phyloP scores from a whole-genome alignment of 2,329 filamentous ascomycete species.

The Cephalotrichum gorgonifer region DNA sequence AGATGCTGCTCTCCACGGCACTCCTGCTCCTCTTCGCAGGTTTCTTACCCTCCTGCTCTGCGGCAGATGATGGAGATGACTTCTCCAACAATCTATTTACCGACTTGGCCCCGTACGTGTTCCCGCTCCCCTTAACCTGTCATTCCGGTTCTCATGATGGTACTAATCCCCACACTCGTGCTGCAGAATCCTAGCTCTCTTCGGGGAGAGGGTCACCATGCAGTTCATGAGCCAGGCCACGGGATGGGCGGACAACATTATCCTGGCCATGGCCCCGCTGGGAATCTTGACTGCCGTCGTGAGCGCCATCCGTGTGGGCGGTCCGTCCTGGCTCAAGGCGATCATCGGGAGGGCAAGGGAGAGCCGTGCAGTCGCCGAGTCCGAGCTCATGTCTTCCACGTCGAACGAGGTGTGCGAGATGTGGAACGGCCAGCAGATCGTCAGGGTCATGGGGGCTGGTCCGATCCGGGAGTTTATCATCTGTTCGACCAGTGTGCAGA shows the following conservation, averaged over 20 bases:
- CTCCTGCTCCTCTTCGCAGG: not conserved
- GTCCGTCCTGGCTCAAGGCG: constrained; percentile 18
- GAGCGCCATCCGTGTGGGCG: constrained; percentile 20
- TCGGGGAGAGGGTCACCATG: constrained; percentile 34
- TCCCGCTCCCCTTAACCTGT: not conserved
- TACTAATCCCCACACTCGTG: no score
- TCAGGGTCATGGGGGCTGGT: constrained; percentile 20
- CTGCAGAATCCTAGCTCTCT: constrained; percentile 15
- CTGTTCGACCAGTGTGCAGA: not conserved
- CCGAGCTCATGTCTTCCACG: constrained; percentile 29
- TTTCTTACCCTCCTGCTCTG: not conserved
- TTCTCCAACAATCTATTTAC: constrained; percentile 11
- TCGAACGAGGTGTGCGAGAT: constrained; percentile 26
- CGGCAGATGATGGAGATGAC: constrained; percentile 5
- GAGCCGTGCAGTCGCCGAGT: constrained; percentile 19
- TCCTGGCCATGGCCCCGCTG: constrained; percentile 23
- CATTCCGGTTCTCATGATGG: no score
- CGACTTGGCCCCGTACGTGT: constrained; percentile 8
- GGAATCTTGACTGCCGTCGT: constrained; percentile 28
- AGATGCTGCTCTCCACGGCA: not conserved
- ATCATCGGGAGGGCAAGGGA: constrained; percentile 28
- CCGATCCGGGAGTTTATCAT: constrained; percentile 20
- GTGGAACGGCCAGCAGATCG: constrained; percentile 19
- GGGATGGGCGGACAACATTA: constrained; percentile 9
- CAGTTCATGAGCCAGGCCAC: constrained; percentile 32